A percentile compares a stretch with the other conserved stretches of the same genome.
Evolutionary conservation across 257 asterid genomes (phyloP).

Genomic region (Primulina tabacum): DNA sequence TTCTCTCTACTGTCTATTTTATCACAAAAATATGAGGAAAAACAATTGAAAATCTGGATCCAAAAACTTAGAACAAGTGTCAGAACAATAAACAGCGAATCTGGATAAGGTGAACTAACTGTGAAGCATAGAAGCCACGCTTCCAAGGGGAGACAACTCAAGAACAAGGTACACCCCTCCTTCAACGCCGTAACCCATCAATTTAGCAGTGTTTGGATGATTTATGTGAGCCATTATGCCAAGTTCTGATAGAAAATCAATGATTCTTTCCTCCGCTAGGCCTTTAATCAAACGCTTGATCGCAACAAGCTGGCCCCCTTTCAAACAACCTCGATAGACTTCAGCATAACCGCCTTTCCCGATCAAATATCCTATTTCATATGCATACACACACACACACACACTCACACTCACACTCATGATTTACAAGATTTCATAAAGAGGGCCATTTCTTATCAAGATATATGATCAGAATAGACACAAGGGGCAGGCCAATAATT

Average conservation of each 20-base stretch:
- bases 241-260: conserved; percentile 79
- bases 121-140: conserved; percentile 89
- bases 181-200: conserved; percentile 94
- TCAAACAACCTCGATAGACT: conserved; percentile 74
- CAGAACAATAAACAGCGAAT: too few species aligned
- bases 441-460: not conserved
- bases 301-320: conserved; percentile 73
- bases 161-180: conserved; percentile 86
- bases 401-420: not conserved
- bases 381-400: not conserved
- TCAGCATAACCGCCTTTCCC: conserved; percentile 98
- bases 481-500: not conserved
- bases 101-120: conserved; percentile 43
- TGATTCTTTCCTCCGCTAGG: conserved; percentile 56
- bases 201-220: conserved; percentile 89
- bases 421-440: not conserved
- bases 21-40: not conserved
- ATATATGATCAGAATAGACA: not conserved
- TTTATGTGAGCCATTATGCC: conserved; percentile 97
- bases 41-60: not conserved
- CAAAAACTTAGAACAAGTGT: not conserved
- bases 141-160: conserved; percentile 90
- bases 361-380: conserved; percentile 51
- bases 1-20: not conserved
- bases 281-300: conserved; percentile 71